Percentiles rank a stretch among this genome's conserved stretches.
These are phyloP conservation scores for Coelastrella sp. DNA, from an alignment of 139 green algal genomes.

Conservation along the genomic window DNA sequence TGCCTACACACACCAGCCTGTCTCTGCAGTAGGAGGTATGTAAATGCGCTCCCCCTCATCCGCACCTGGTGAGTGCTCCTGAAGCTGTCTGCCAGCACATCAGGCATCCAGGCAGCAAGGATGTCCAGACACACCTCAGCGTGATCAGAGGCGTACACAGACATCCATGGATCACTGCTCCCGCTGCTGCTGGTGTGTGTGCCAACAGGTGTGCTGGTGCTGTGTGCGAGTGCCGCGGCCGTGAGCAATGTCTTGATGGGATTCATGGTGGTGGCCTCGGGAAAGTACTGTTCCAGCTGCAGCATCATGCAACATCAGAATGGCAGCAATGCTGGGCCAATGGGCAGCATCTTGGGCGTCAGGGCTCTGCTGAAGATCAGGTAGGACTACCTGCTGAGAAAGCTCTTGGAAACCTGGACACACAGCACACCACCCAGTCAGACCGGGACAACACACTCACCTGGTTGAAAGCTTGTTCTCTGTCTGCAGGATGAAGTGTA, in stretches of 20 bases:
- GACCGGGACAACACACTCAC: background rate
- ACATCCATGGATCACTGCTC: conserved; percentile 24
- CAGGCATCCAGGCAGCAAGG: conserved; percentile 41
- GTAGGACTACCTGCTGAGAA: background rate
- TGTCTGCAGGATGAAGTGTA: background rate
- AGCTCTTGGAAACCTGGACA: background rate
- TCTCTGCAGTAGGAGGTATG: no score
- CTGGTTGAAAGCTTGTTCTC: background rate
- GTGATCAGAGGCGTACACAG: conserved; percentile 5
- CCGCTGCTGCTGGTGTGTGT: conserved; percentile 22
- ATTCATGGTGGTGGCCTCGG: background rate
- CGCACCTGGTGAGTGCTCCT: background rate
- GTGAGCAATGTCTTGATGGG: background rate
- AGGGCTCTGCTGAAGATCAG: background rate
- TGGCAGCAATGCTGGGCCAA: background rate
- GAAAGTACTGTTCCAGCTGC: conserved; percentile 31
- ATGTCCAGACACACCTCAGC: background rate
- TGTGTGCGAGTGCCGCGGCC: background rate
- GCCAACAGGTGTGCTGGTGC: background rate
- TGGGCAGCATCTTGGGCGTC: background rate
- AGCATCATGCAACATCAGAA: background rate
- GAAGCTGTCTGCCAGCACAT: background rate
- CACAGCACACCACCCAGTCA: background rate
- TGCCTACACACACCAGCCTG: no score
- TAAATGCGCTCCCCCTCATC: background rate